A percentile compares a stretch with the other conserved stretches of the same genome.
phyloP scores from a whole-genome alignment of 805 yeast genomes.

The Brettanomyces naardenensis region DNA sequence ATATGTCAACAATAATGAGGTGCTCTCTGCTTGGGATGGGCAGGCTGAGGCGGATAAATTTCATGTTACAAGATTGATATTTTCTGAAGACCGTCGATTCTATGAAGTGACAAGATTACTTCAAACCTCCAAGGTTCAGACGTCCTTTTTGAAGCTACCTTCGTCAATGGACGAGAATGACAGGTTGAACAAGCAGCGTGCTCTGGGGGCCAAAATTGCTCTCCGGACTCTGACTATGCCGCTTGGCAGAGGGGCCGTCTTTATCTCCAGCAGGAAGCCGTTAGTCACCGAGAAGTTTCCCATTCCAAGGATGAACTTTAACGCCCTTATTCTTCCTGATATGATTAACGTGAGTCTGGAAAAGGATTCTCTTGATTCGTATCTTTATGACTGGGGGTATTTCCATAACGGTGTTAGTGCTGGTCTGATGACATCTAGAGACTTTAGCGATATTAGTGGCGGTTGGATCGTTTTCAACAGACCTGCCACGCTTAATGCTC shows the following conservation, averaged over 20 bases:
- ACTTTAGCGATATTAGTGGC: constrained; percentile 66
- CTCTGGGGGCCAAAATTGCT: constrained; percentile 52
- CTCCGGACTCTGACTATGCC: constrained; percentile 70
- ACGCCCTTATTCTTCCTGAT: constrained; percentile 56
- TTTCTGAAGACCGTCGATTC: constrained; percentile 71
- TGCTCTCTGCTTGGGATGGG: constrained; percentile 57
- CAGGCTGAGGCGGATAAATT: constrained; percentile 64
- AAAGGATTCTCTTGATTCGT: constrained; percentile 41
- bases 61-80: constrained; percentile 61
- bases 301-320: constrained; percentile 67
- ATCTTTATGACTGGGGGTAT: constrained; percentile 66
- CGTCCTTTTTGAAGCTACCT: constrained; percentile 32
- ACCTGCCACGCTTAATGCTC: constrained; percentile 62
- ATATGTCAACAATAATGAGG: constrained; percentile 35
- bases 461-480: constrained; percentile 89
- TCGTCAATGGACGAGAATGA: constrained; percentile 46
- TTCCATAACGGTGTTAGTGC: constrained; percentile 90
- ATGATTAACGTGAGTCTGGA: constrained; percentile 54
- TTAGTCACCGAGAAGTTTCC: constrained; percentile 79
- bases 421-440: constrained; percentile 64
- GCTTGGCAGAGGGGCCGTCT: constrained; percentile 69
- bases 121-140: constrained; percentile 62
- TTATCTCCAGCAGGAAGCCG: constrained; percentile 63
- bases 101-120: constrained; percentile 66
- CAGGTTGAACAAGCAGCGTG: constrained; percentile 44